phyloP scores from a whole-genome alignment of 2,329 filamentous ascomycete species.

The Phaeosphaeriaceae sp. region DNA sequence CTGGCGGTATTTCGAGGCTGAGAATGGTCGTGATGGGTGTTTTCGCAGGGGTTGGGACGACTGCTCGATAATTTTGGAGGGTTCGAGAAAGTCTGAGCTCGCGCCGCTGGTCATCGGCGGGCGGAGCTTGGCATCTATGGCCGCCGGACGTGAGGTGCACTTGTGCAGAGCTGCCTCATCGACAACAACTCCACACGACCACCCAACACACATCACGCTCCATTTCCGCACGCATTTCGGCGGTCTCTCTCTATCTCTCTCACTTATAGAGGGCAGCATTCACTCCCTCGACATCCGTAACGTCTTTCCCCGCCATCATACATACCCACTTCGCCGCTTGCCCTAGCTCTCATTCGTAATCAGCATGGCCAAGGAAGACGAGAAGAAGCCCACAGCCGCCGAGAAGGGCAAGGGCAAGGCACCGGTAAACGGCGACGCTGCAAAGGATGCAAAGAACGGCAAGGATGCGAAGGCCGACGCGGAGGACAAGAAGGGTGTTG shows the following conservation, averaged over 20 bases:
- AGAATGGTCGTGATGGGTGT: conserved; percentile 4
- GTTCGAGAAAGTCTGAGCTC: conserved; percentile 31
- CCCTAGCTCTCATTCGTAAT: conserved; percentile 43
- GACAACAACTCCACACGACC: conserved; percentile 30
- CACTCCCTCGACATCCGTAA: conserved; percentile 13
- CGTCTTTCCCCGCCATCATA: conserved; percentile 16
- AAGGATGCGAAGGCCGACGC: conserved; percentile 72
- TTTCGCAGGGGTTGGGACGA: conserved; percentile 12
- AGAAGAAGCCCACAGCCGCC: conserved; percentile 78
- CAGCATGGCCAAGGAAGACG: conserved; percentile 91
- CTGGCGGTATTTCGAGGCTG: conserved; percentile 14
- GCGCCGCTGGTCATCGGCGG: conserved; percentile 26
- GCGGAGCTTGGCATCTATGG: conserved; percentile 27
- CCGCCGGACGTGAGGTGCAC: conserved; percentile 22
- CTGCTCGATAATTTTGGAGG: conserved; percentile 32
- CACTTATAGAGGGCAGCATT: conserved; percentile 2
- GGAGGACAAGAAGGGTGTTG: conserved; percentile 78
- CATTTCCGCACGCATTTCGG: conserved; percentile 7
- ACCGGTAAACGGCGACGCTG: conserved; percentile 67
- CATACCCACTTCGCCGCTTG: conserved; percentile 41
- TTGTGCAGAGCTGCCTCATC: conserved; percentile 38
- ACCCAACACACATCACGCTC: conserved; percentile 19
- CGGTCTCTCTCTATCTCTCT: conserved; percentile 15
- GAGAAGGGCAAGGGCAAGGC: conserved; percentile 98
- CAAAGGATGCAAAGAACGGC: conserved; percentile 64